Evolutionary conservation across 1,284 basidiomycete species (phyloP).

Genomic region (Trichosporon ovoides): DNA sequence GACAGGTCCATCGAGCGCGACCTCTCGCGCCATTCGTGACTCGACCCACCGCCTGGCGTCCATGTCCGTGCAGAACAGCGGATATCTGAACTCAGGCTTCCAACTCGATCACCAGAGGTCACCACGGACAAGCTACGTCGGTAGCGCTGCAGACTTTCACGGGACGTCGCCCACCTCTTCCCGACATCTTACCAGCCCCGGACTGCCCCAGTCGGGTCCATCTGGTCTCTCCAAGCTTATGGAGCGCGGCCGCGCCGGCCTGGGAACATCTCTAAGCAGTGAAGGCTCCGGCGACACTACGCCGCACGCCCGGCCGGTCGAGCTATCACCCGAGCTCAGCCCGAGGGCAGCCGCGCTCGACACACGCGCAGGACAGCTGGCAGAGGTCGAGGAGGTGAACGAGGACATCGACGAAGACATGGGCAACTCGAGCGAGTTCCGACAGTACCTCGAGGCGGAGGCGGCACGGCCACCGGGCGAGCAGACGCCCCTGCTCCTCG

Average conservation of each 20-base stretch:
- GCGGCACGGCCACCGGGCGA: constrained; percentile 8
- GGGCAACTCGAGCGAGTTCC: constrained; percentile 13
- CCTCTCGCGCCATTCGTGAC: constrained; percentile 38
- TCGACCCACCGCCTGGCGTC: constrained; percentile 43
- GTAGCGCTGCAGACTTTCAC: neutral
- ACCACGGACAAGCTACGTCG: constrained; percentile 25
- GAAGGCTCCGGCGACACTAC: constrained; percentile 16
- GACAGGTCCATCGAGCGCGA: constrained; percentile 6
- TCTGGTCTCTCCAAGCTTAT: constrained; percentile 42
- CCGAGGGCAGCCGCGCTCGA: neutral
- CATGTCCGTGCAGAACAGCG: constrained; percentile 23
- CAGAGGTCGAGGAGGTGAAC: constrained; percentile 12
- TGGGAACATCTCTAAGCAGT: neutral
- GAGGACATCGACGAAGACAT: constrained; percentile 12
- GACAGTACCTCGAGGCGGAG: constrained; percentile 15
- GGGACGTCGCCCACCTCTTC: constrained; percentile 3
- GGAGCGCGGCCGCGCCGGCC: constrained; percentile 22
- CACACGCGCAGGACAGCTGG: constrained; percentile 8
- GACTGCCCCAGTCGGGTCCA: constrained; percentile 26
- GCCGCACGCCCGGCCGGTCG: constrained; percentile 4
- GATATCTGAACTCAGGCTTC: constrained; percentile 4
- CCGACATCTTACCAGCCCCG: constrained; percentile 1
- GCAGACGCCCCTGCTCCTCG: constrained; percentile 15
- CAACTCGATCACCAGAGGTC: constrained; percentile 26
- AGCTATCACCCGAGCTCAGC: neutral